phyloP scores from a whole-genome alignment of 257 asterid genomes.

The Solanum phureja region DNA sequence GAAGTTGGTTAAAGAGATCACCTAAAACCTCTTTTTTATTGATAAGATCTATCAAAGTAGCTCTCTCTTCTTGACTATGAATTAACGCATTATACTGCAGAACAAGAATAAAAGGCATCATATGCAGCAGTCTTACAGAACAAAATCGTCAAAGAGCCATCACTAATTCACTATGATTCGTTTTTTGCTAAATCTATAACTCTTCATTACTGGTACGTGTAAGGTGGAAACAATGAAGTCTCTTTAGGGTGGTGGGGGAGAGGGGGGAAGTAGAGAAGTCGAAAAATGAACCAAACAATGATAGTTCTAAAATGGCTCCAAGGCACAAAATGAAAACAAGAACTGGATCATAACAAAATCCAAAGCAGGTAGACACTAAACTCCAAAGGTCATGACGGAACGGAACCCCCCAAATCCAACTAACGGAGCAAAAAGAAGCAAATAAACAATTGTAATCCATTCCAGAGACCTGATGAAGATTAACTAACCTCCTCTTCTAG shows the following conservation, averaged over 20 bases:
- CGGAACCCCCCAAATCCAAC: neutral
- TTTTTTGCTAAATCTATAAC: neutral
- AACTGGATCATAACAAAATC: neutral
- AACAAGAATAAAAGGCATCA: constrained; percentile 6
- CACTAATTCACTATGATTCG: no score
- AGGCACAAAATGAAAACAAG: neutral
- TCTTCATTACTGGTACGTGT: neutral
- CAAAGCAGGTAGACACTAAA: neutral
- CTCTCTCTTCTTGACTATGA: constrained; percentile 52
- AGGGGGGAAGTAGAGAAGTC: neutral
- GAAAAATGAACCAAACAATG: neutral
- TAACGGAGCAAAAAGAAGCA: neutral
- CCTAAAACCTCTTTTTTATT: constrained; percentile 87
- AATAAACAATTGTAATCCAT: neutral
- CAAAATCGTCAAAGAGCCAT: neutral
- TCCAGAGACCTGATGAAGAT: neutral
- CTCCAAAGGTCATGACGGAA: neutral
- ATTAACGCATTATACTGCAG: constrained; percentile 77
- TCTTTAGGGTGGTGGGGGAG: neutral
- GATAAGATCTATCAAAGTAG: constrained; percentile 59
- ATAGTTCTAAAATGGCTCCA: neutral
- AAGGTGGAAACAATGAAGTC: neutral
- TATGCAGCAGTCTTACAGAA: neutral
- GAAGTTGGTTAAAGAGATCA: constrained; percentile 91
- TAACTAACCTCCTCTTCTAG: constrained; percentile 72